phyloP scores from a whole-genome alignment of 192 early-diverging fungal species.

The Blastocladiella britannica region DNA sequence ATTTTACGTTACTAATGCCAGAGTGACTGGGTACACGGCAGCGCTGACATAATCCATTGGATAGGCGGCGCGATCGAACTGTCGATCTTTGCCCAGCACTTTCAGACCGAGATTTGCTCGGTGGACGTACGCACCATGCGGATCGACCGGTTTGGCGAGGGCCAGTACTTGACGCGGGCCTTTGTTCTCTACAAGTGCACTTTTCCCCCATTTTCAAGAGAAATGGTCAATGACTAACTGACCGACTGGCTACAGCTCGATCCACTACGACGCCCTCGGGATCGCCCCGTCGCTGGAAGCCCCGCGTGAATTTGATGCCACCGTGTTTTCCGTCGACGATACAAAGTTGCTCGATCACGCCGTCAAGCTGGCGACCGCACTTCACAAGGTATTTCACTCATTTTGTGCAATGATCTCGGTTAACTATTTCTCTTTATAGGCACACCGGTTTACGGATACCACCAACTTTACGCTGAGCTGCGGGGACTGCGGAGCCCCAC shows the following conservation, averaged over 20 bases:
- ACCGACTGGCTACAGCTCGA: conserved; percentile 20
- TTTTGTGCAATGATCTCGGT: too few relatives aligned
- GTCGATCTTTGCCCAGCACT: conserved; percentile 27
- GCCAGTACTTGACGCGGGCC: conserved; percentile 15
- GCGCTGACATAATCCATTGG: not conserved
- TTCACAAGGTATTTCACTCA: not conserved
- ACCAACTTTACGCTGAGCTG: conserved; percentile 21
- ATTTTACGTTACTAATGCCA: conserved; percentile 15
- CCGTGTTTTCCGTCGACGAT: conserved; percentile 20
- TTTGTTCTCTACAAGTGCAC: conserved; percentile 25
- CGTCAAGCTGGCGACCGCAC: not conserved
- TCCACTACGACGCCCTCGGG: conserved; percentile 52
- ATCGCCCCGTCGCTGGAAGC: conserved; percentile 12
- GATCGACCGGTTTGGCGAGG: conserved; percentile 42
- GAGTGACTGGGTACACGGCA: too few relatives aligned
- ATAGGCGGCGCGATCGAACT: conserved; percentile 26
- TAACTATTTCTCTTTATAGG: too few relatives aligned
- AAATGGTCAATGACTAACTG: too few relatives aligned
- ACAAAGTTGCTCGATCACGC: not conserved
- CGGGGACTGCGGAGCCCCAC: conserved; percentile 11
- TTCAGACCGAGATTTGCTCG: conserved; percentile 33
- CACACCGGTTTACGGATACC: conserved; percentile 23
- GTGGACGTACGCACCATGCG: conserved; percentile 29
- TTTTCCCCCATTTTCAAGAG: too few relatives aligned
- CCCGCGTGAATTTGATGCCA: conserved; percentile 35